phyloP scores from a whole-genome alignment of 2,329 filamentous ascomycete species.

The Fusarium nodosum region DNA sequence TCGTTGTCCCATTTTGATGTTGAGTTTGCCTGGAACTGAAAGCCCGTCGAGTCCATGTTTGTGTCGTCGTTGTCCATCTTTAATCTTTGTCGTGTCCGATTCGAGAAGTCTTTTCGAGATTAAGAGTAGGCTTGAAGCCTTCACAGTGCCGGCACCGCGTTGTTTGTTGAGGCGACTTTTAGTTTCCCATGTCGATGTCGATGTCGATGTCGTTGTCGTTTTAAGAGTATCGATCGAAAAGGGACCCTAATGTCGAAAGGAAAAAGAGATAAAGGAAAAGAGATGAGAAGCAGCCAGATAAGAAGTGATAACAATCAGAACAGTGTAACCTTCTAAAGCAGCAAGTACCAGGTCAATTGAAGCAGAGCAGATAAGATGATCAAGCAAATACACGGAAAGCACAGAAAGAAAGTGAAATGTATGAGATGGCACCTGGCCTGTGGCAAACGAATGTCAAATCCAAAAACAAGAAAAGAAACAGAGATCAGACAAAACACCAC shows the following conservation, averaged over 20 bases:
- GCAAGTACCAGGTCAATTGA: constrained; percentile 14
- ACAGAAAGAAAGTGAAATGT: constrained; percentile 30
- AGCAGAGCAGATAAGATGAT: constrained; percentile 22
- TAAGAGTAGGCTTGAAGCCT: constrained; percentile 42
- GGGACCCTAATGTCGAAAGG: constrained; percentile 2
- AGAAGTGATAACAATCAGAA: constrained; percentile 19
- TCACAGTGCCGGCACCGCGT: constrained; percentile 49
- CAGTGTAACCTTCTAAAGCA: constrained; percentile 13
- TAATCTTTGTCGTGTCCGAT: constrained; percentile 23
- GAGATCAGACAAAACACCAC: constrained; percentile 35
- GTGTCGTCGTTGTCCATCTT: constrained; percentile 34
- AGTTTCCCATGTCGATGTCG: constrained; percentile 43
- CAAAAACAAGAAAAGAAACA: constrained; percentile 34
- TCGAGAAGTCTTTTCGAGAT: constrained; percentile 19
- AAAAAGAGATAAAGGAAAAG: constrained; percentile 4
- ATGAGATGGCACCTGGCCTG: constrained; percentile 41
- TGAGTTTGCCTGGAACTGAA: constrained; percentile 56
- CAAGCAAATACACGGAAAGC: constrained; percentile 21
- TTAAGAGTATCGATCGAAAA: constrained; percentile 4
- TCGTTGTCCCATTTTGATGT: constrained; percentile 64
- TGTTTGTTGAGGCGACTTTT: constrained; percentile 29
- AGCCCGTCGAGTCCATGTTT: constrained; percentile 44
- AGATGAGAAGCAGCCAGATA: constrained; percentile 4
- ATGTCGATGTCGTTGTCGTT: constrained; percentile 9
- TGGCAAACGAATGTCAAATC: constrained; percentile 37